Conservation (phyloP, 768 basidiomycete species). For the Tulasnella sp. region DNA sequence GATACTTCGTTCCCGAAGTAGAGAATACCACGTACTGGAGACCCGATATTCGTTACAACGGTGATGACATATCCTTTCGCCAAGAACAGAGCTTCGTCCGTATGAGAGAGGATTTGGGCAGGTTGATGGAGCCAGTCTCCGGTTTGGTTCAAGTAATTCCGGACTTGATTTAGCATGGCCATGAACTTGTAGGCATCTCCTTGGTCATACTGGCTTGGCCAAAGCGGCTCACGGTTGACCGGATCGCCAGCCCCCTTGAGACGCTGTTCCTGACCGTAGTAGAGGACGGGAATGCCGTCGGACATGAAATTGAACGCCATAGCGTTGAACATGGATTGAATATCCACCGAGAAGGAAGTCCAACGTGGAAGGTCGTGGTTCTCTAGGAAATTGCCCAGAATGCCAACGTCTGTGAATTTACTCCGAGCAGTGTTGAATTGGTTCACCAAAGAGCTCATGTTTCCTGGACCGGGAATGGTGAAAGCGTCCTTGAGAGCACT, state of each 20-base stretch:
- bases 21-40: conserved; percentile 49
- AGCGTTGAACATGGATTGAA: conserved; percentile 66
- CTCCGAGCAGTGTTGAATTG: conserved; percentile 53
- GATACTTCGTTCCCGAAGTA: background rate
- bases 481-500: conserved; percentile 60
- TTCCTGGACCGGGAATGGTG: conserved; percentile 61
- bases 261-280: conserved; percentile 76
- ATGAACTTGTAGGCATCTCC: conserved; percentile 57
- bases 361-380: conserved; percentile 76
- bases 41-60: conserved; percentile 67
- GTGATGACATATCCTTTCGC: conserved; percentile 61
- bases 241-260: conserved; percentile 64
- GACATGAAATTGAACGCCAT: conserved; percentile 71
- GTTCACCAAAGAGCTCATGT: conserved; percentile 54
- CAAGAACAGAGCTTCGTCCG: conserved; percentile 53
- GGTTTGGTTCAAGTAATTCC: conserved; percentile 58
- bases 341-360: conserved; percentile 66
- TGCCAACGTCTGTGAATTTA: conserved; percentile 35
- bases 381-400: conserved; percentile 73
- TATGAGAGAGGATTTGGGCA: conserved; percentile 50
- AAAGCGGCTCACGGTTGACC: conserved; percentile 74
- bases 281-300: conserved; percentile 79
- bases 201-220: conserved; percentile 61
- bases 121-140: conserved; percentile 51
- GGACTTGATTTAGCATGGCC: conserved; percentile 57